Evolutionary conservation across 2,329 filamentous ascomycete genomes (phyloP).

Genomic region (Fusarium bulbicola): DNA sequence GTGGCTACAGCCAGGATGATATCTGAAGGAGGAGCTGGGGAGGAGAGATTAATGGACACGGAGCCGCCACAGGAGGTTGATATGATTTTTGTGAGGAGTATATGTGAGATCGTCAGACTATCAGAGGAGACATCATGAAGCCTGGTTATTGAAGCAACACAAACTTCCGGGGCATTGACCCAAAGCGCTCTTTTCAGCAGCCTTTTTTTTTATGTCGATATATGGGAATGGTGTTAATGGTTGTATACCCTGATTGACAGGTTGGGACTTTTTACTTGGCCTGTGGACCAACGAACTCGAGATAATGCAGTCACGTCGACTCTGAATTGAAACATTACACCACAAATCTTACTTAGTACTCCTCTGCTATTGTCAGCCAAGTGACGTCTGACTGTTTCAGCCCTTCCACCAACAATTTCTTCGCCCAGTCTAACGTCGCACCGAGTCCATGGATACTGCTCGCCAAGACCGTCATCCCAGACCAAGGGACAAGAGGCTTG

Average conservation of each 20-base stretch:
- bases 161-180: neutral
- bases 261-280: neutral
- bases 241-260: conserved; percentile 42
- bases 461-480: neutral
- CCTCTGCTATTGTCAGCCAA: neutral
- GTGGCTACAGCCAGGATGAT: conserved; percentile 58
- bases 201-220: neutral
- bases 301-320: conserved; percentile 31
- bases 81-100: conserved; percentile 50
- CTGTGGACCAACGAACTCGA: conserved; percentile 6
- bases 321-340: conserved; percentile 15
- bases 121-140: conserved; percentile 44
- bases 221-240: conserved; percentile 18
- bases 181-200: neutral
- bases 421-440: neutral
- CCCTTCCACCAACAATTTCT: neutral
- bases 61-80: conserved; percentile 47
- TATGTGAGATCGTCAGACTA: conserved; percentile 55
- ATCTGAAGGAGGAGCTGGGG: conserved; percentile 42
- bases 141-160: neutral
- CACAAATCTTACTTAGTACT: neutral
- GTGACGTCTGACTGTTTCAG: conserved; percentile 3
- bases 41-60: conserved; percentile 45
- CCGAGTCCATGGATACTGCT: conserved; percentile 1
- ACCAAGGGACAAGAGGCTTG: neutral